These are phyloP conservation scores for Xylaria nigripes DNA, from an alignment of 495 filamentous ascomycete species.

Conservation along the genomic window DNA sequence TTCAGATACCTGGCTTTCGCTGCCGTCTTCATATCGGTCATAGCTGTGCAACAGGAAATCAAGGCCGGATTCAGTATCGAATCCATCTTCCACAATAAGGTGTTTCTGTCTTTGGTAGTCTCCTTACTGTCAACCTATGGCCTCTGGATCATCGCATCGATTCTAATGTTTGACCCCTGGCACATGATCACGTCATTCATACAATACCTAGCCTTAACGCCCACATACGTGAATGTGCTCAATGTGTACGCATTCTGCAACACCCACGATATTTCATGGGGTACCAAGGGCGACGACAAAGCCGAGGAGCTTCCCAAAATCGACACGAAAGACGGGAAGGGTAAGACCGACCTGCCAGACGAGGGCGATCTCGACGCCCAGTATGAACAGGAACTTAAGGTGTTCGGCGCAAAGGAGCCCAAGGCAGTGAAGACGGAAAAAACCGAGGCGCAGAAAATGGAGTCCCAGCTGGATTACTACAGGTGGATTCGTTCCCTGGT, in stretches of 20 bases:
- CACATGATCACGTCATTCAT: conserved; percentile 96
- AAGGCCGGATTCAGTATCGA: conserved; percentile 52
- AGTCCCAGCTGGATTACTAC: conserved; percentile 97
- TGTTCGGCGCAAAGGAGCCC: conserved; percentile 58
- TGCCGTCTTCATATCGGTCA: conserved; percentile 88
- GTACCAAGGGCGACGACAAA: conserved; percentile 92
- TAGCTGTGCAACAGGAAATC: conserved; percentile 65
- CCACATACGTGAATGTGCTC: conserved; percentile 91
- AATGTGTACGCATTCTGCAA: conserved; percentile 99
- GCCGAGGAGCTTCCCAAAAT: conserved; percentile 72
- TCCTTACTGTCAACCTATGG: conserved; percentile 87
- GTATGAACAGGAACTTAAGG: conserved; percentile 76
- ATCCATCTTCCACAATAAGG: conserved; percentile 71
- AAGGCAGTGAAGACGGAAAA: conserved; percentile 63
- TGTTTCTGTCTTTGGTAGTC: conserved; percentile 91
- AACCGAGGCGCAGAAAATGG: conserved; percentile 50
- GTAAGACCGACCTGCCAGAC: conserved; percentile 89
- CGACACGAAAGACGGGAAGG: conserved; percentile 83
- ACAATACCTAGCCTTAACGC: conserved; percentile 93
- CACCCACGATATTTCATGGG: conserved; percentile 96
- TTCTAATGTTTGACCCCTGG: conserved; percentile 98
- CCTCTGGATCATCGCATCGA: conserved; percentile 84
- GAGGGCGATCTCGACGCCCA: conserved; percentile 74
- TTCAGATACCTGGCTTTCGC: conserved; percentile 84
- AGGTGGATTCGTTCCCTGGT: conserved; percentile 87